A percentile compares a stretch with the other conserved stretches of the same genome.
Evolutionary conservation across 441 rosid genomes (phyloP).

Genomic region (Pelargonium australe): DNA sequence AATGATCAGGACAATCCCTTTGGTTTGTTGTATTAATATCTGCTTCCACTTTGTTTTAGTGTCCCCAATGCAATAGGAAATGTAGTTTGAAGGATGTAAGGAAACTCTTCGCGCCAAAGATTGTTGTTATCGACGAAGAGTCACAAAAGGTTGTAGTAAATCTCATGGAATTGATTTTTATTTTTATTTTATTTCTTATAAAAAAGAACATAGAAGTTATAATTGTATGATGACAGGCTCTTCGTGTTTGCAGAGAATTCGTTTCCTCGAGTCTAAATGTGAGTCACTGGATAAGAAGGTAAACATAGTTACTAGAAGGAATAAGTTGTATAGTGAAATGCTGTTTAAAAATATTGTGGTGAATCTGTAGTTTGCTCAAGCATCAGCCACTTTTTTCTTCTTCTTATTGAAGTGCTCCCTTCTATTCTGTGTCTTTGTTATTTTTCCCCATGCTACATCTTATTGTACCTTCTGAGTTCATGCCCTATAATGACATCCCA

Average conservation of each 20-base stretch:
- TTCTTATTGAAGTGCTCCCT: background rate
- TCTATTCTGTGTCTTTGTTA: background rate
- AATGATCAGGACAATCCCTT: constrained; percentile 1
- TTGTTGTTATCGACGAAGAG: constrained; percentile 67
- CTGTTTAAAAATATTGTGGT: background rate
- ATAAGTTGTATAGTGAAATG: background rate
- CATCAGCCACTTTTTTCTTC: background rate
- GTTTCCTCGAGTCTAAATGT: constrained; percentile 56
- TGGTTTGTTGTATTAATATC: background rate
- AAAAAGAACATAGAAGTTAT: constrained; percentile 9
- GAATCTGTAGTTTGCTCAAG: background rate
- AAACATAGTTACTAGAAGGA: constrained; percentile 3
- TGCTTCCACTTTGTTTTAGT: constrained; percentile 31
- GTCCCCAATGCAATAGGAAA: constrained; percentile 72
- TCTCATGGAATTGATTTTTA: background rate
- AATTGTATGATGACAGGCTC: constrained; percentile 5
- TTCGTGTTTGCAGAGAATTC: constrained; percentile 49
- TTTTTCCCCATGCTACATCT: background rate
- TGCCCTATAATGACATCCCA: background rate
- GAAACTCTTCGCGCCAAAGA: constrained; percentile 59
- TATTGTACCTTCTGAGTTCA: background rate
- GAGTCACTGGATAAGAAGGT: constrained; percentile 58
- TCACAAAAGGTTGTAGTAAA: constrained; percentile 45
- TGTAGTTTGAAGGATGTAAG: constrained; percentile 56
- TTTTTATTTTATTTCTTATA: background rate